Base-by-base conservation (phyloP, 2,329 filamentous ascomycete species). In the Aspergillus tamarii region DNA sequence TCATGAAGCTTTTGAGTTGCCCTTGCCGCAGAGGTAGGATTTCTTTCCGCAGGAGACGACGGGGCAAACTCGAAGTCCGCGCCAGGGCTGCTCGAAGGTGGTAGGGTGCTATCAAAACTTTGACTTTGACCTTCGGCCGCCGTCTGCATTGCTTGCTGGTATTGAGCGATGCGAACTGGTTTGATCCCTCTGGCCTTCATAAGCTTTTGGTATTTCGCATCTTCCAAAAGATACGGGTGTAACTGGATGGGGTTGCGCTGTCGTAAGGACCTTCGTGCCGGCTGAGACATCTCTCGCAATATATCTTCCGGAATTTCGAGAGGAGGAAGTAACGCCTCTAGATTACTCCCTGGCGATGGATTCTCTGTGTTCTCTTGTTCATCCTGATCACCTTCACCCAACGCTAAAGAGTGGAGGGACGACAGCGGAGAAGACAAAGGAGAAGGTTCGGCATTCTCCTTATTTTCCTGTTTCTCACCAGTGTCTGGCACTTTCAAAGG, bases 171-270 rank as follows among this genome's bases (percentile, higher is more conserved):
- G 21, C 76, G 78, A 16, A 84, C 70, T 14, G 82, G 81, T 58
- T 76, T 78, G 10, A 83, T 53, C 2, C 82, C 82, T 57, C 80
- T 68, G 43, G 73, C 75, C 59, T 74, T 78, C 69, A 82, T 74
- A 48, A 75, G 75, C 39, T 67, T 74, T 52, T 76, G 73, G 65
- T 84, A 84, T 60, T 77, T 77, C 9, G 80, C 80, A 63, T 78
- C 73, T 65, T 84, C 82, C 19, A 83, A 67, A 0, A 78, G 69
- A 62, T 84, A 84, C 2, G 82, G 82, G 65, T 84, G 80, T 32
- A 83, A 64, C 60, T 84, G 82, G 56, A 83, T 83, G 9, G 80
- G 77, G 66, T 82, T 82, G 45, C 82, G 78, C 61, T 81, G 74
- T 58, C 82, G 75, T 26, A 84, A 70, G 4, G 70, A 72, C 61